A percentile compares a stretch with the other conserved stretches of the same genome.
These are phyloP conservation scores for Trichosporon asahii DNA, from an alignment of 1,284 basidiomycete species.

Conservation along the genomic window DNA sequence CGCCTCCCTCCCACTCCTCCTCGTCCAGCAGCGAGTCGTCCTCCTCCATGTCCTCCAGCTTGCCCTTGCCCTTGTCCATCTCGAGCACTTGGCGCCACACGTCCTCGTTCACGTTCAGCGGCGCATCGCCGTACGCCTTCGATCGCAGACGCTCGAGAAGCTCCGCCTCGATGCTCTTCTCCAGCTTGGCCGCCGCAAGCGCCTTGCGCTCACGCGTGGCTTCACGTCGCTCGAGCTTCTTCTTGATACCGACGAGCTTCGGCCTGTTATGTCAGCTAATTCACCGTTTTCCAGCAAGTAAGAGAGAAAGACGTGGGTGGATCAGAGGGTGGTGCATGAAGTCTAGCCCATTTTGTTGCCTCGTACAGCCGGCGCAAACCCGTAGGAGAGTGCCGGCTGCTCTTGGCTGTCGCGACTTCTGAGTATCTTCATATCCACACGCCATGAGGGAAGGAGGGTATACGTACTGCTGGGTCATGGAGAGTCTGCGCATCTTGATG, in stretches of 20 bases:
- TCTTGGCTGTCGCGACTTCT: conserved; percentile 38
- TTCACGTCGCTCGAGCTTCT: conserved; percentile 95
- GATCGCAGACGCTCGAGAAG: conserved; percentile 90
- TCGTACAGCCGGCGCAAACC: conserved; percentile 7
- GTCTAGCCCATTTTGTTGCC: conserved; percentile 35
- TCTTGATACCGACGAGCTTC: conserved; percentile 90
- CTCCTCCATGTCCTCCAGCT: conserved; percentile 57
- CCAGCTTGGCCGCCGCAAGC: conserved; percentile 86
- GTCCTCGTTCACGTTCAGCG: conserved; percentile 95
- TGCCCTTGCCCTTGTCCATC: conserved; percentile 59
- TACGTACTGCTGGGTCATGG: conserved; percentile 79
- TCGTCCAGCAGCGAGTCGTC: conserved; percentile 60
- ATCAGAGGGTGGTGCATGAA: conserved; percentile 50
- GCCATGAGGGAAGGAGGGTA: background rate
- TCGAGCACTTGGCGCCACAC: conserved; percentile 92
- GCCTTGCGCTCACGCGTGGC: conserved; percentile 91
- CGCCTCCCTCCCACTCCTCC: conserved; percentile 55
- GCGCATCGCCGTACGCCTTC: conserved; percentile 96
- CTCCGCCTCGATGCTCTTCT: conserved; percentile 93
- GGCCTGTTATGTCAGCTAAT: conserved; percentile 59
- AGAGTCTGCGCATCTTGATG: conserved; percentile 93
- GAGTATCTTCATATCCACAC: conserved; percentile 32
- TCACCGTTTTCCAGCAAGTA: background rate
- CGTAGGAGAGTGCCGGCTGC: conserved; percentile 12
- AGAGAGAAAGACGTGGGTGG: conserved; percentile 9